Percentiles rank a stretch among this genome's conserved stretches.
Evolutionary conservation across 2,329 filamentous ascomycete genomes (phyloP).

Genomic region (Mycocentrospora acerina): DNA sequence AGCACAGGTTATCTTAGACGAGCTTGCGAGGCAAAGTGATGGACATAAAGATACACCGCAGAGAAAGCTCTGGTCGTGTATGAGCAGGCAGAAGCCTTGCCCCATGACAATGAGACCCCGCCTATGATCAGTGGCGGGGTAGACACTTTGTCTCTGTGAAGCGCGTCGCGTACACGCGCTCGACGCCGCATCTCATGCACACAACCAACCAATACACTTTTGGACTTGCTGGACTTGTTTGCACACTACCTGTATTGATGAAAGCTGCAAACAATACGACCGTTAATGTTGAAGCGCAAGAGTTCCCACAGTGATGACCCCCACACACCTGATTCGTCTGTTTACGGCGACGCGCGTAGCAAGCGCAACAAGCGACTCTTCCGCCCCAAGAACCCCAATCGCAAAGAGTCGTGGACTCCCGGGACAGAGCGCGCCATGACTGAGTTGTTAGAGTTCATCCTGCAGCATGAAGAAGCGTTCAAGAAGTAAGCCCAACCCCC

Average conservation of each 20-base stretch:
- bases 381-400: conserved; percentile 17
- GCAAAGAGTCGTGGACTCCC: conserved; percentile 18
- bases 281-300: conserved; percentile 29
- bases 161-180: conserved; percentile 9
- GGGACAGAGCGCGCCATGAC: conserved; percentile 52
- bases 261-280: too few species aligned
- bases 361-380: conserved; percentile 25
- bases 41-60: too few species aligned
- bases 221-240: too few species aligned
- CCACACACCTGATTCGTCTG: conserved; percentile 16
- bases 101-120: too few species aligned
- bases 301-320: conserved; percentile 15
- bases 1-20: too few species aligned
- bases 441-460: conserved; percentile 65
- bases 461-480: conserved; percentile 52
- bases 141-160: conserved; percentile 2
- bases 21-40: too few species aligned
- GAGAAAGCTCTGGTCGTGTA: too few species aligned
- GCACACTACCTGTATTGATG: too few species aligned
- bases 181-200: background rate
- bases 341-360: conserved; percentile 17
- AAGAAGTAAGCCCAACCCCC: conserved; percentile 39
- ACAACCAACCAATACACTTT: too few species aligned
- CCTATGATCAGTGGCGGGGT: conserved; percentile 6
- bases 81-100: too few species aligned